phyloP scores from a whole-genome alignment of 208 protist species.

The Phytomonas francai region DNA sequence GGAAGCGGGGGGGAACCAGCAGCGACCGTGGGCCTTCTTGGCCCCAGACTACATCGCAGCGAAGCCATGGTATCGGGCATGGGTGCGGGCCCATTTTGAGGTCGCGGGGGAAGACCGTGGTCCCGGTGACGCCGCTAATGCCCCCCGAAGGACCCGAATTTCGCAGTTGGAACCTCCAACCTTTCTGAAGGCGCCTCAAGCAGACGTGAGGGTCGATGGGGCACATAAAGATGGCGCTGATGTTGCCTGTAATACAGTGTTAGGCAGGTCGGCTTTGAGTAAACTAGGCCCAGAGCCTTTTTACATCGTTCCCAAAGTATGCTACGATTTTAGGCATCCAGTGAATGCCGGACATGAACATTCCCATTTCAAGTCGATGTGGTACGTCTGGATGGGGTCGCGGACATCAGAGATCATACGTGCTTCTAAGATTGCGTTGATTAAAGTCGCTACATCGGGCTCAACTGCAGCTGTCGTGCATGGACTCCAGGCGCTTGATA shows the following conservation, averaged over 20 bases:
- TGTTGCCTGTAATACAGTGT: background rate
- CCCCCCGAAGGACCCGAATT: constrained; percentile 8
- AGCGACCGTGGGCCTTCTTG: constrained; percentile 54
- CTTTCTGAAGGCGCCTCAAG: constrained; percentile 16
- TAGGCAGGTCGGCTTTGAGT: background rate
- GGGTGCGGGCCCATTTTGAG: constrained; percentile 25
- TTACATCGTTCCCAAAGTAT: constrained; percentile 39
- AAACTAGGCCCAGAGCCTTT: constrained; percentile 34
- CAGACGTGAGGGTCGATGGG: background rate
- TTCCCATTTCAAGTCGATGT: constrained; percentile 75
- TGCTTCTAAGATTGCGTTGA: constrained; percentile 20
- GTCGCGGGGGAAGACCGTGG: constrained; percentile 6
- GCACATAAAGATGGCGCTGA: background rate
- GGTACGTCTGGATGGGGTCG: constrained; percentile 56
- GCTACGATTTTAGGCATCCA: constrained; percentile 66
- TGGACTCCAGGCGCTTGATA: constrained; percentile 35
- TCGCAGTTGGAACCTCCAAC: constrained; percentile 20
- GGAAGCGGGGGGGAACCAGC: too few species aligned
- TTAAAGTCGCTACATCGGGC: background rate
- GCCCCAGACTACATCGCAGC: constrained; percentile 64
- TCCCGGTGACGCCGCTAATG: constrained; percentile 22
- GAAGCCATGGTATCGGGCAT: constrained; percentile 51
- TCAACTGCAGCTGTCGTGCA: constrained; percentile 22
- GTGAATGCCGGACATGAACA: constrained; percentile 44
- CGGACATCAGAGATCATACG: constrained; percentile 46